Base-by-base conservation (phyloP, 371 early-diverging fungal species). In the Mortierella sp. region DNA sequence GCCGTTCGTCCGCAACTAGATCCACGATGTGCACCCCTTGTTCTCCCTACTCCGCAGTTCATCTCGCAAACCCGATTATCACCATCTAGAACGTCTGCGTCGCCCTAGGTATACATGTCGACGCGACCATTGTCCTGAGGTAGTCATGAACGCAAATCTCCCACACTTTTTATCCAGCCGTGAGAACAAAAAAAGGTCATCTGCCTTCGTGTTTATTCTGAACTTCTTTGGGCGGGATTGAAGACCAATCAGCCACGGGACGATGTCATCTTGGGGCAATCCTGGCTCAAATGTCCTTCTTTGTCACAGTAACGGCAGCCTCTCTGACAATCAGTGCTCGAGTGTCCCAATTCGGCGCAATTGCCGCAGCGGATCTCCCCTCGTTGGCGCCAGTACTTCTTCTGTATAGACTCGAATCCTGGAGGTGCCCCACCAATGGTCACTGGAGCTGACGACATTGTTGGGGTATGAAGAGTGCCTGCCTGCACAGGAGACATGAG, bases 341-440 rank as follows among this genome's bases (percentile, higher is more conserved):
- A 51, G 61, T 87, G 87, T 0, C 87, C 87, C 21, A 79, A 37
- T 45, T 82, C 80, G 5, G 83, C 85, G 55, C 87, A 87, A 41
- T 87, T 87, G 41, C 85, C 83, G 45, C 85, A 87, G 4, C 76
- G 66, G 0, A 76, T 71, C 48, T 67, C 70, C 10, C 79, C 73
- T 24, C 66, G 73, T 29, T 72, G 73, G 31, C 79, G 79, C 79
- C 79, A 79, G 34, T 74, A 68, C 16, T 67, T 67, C 52, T 74
- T 74, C 57, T 74, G 66, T 22, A 47, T 62, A 14, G 63, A 45
- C 19, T 64, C 71, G 44, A 46, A 64, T 28, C 72, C 72, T 22
- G 65, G 57, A 25, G 61, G 57, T 2, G 37, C 44, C n/a, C 6
- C 46, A 27, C 59, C 51, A 21, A 25, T 45, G 6, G 56, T 29